Evolutionary conservation across 2,329 filamentous ascomycete genomes (phyloP), one percentile per base, ranked within the genome.

Genomic region (Aspergillus ustus): DNA sequence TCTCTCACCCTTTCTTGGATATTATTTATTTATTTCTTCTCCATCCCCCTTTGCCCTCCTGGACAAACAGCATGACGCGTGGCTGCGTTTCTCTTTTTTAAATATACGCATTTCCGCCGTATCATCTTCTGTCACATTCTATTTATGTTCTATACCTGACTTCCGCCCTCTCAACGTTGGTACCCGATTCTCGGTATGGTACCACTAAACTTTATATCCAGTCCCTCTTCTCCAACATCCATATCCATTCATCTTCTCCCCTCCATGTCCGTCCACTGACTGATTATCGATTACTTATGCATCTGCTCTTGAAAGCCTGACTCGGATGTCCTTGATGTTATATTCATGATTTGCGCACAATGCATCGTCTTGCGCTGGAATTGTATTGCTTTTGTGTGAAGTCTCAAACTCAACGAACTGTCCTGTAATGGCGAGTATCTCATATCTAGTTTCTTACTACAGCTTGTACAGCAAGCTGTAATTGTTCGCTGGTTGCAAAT

Each of bases 111-210:
- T 53, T 57, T 63, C 13, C 52, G 45, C 52, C 61, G 46, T 62
- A 62, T 60, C 57, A 62, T 60, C 55, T 52, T 61, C 60, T 56
- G 19, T 43, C 56, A 31, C 51, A 52, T 56, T 57, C 60, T 60
- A 55, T 57, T 62, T 58, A 52, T 63, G 60, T 64, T 66, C 55
- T 65, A 69, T 66, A 69, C 63, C 63, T 63, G 59, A 54, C 43
- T 28, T 25, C 15, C 29, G 44, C 25, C 28, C 28, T 28, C 53
- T 25, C n/a, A 7, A 19, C 34, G 20, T 11, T 19, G 53, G 54
- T 56, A 43, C 31, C 44, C 20, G 51, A 15, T 20, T 57, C 13
- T 37, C 49, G 20, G 52, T 31, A 34, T 25, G 53, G 43, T 60
- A 60, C 34, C 52, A 56, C 52, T 37, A n/a, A 55, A 51, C 34